Percentiles rank a stretch among this genome's conserved stretches.
Conservation (phyloP, 768 basidiomycete genomes). For the Leucocoprinus leucothites region DNA sequence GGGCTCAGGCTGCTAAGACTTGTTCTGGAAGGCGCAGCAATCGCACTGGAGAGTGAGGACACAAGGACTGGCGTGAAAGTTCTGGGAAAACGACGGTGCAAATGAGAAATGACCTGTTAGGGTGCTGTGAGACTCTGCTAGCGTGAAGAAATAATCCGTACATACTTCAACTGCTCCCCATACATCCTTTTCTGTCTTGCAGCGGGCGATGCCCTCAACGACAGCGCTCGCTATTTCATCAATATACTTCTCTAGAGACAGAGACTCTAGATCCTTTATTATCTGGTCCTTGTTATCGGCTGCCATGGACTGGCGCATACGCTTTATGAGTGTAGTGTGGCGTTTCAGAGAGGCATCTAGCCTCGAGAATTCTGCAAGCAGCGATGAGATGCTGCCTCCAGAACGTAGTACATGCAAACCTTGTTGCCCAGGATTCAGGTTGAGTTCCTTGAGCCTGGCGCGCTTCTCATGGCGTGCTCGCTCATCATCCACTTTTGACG, state of each 20-base stretch:
- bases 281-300: slow-evolving; percentile 81
- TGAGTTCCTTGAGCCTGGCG: slow-evolving; percentile 54
- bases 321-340: slow-evolving; percentile 94
- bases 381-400: background rate
- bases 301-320: slow-evolving; percentile 83
- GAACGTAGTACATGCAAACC: slow-evolving; percentile 30
- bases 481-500: slow-evolving; percentile 39
- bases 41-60: slow-evolving; percentile 51
- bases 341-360: slow-evolving; percentile 94
- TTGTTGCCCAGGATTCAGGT: slow-evolving; percentile 44
- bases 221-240: slow-evolving; percentile 90
- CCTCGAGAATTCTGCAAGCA: slow-evolving; percentile 57
- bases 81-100: slow-evolving; percentile 84
- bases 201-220: slow-evolving; percentile 79
- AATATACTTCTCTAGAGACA: slow-evolving; percentile 92
- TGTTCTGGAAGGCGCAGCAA: slow-evolving; percentile 57
- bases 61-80: slow-evolving; percentile 75
- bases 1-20: slow-evolving; percentile 52
- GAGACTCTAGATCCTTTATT: slow-evolving; percentile 86
- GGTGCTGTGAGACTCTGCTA: background rate
- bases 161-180: slow-evolving; percentile 90
- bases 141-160: slow-evolving; percentile 6
- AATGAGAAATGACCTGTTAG: slow-evolving; percentile 75
- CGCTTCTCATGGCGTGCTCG: slow-evolving; percentile 53
- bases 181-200: slow-evolving; percentile 91